Evolutionary conservation across 2,329 filamentous ascomycete genomes (phyloP).

Genomic region (Neospermospora avenae): DNA sequence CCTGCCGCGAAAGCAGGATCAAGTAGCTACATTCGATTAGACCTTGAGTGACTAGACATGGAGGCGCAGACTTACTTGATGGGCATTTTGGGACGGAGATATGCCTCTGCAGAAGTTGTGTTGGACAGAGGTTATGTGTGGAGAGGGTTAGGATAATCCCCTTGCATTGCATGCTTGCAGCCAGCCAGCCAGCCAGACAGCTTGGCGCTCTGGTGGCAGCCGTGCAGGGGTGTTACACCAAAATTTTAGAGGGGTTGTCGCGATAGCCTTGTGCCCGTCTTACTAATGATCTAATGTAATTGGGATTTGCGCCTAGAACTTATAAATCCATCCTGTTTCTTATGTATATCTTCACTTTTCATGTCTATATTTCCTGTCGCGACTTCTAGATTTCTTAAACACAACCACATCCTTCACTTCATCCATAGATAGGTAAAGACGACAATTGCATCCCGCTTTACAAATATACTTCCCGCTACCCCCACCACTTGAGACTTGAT

Average conservation of each 20-base stretch:
- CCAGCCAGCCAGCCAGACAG: neutral
- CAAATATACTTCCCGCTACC: neutral
- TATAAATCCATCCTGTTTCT: neutral
- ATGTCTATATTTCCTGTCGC: neutral
- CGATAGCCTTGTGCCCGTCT: conserved; percentile 4
- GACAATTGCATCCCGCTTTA: conserved; percentile 3
- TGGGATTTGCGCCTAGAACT: neutral
- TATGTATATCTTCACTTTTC: neutral
- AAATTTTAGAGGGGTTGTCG: neutral
- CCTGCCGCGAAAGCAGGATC: conserved; percentile 94
- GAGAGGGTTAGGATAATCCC: neutral
- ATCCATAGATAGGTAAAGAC: conserved; percentile 2
- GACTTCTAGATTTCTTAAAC: neutral
- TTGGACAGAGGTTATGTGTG: conserved; percentile 8
- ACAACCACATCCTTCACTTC: neutral
- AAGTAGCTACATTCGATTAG: conserved; percentile 67
- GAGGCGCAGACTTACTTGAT: conserved; percentile 44
- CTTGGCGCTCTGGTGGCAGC: too few relatives aligned
- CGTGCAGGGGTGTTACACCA: conserved; percentile 5
- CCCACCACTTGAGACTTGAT: neutral
- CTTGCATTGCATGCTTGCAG: neutral
- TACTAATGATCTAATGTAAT: conserved; percentile 6
- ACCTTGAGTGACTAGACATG: neutral
- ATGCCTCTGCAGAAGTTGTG: neutral
- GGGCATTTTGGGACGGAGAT: conserved; percentile 40